Base-by-base conservation (phyloP, 441 rosid genomes). In the Heliophila coronopifolia region DNA sequence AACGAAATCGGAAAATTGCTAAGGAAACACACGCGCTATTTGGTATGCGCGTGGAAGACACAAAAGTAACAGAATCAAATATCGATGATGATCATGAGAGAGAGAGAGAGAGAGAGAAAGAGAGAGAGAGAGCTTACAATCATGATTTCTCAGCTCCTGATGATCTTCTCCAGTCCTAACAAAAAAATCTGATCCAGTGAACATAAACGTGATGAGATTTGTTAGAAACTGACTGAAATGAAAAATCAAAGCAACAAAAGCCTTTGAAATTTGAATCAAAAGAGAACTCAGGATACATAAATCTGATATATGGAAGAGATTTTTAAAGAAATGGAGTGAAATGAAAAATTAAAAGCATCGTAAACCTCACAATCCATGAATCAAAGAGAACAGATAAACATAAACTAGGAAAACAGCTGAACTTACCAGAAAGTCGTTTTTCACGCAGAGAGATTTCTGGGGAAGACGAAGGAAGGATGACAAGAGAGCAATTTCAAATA, bases 1-100 rank as follows among this genome's bases (percentile, higher is more conserved):
- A 50, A 16, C 37, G 27, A 27, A 44, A 61, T 35, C 17, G 3
- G 13, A 37, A 9, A 36, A 57, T 2, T 25, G 34, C 14, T 43
- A 12, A 24, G 27, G 7, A 55, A 23, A 18, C 17, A 45, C 55
- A 53, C 61, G 61, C 61, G 67, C 50, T 54, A 0, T 61, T 11
- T 30, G 26, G 18, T 38, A 15, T 48, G 54, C 69, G 59, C 59
- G 69, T 64, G 48, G 58, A 63, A 27, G 53, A 64, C 63, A 63
- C 40, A 7, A 2, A 33, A 14, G 20, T 1, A 48, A 55, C 63
- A 56, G 40, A 33, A 28, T 49, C 58, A 49, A 9, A 40, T 16
- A 22, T 38, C 4, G 20, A 46, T 31, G 19, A 35, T 48, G 38
- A 34, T 24, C 25, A 51, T 43, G 46, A 38, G 13, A 30, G 13